These are phyloP conservation scores for Gloeostereum incarnatum DNA, from an alignment of 768 basidiomycete species.

Conservation along the genomic window DNA sequence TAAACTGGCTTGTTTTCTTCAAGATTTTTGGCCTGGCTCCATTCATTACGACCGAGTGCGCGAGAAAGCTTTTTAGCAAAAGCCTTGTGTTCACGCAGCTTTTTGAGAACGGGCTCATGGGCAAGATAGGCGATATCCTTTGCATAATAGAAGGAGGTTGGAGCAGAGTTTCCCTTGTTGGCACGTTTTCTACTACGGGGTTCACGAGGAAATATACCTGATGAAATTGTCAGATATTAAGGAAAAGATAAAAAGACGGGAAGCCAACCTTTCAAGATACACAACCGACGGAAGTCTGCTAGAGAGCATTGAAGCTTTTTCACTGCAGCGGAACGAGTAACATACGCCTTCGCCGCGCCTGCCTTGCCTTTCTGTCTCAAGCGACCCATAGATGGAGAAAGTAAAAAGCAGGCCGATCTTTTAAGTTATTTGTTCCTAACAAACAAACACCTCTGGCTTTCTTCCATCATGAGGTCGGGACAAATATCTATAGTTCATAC, in stretches of 20 bases:
- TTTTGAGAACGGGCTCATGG: conserved; percentile 91
- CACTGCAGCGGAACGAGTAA: conserved; percentile 84
- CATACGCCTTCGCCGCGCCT: conserved; percentile 85
- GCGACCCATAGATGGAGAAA: conserved; percentile 50
- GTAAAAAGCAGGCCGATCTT: conserved; percentile 1
- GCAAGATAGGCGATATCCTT: conserved; percentile 97
- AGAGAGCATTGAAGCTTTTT: conserved; percentile 96
- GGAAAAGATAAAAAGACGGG: conserved; percentile 3
- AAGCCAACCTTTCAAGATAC: conserved; percentile 87
- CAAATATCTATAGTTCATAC: too few species aligned
- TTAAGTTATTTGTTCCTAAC: too few species aligned
- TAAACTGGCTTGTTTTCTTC: conserved; percentile 93
- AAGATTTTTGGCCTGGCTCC: conserved; percentile 87
- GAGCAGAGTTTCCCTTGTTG: conserved; percentile 95
- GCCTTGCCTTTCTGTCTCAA: conserved; percentile 80
- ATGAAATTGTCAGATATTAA: not conserved
- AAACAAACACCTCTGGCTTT: too few species aligned
- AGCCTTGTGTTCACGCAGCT: conserved; percentile 93
- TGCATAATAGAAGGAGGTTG: conserved; percentile 95
- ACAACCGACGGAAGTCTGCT: conserved; percentile 92
- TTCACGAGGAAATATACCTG: conserved; percentile 97
- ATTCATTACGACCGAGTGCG: conserved; percentile 90
- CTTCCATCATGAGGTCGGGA: too few species aligned
- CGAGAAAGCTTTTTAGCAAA: conserved; percentile 95
- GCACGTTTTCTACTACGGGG: conserved; percentile 86